Percentiles rank a stretch among this genome's conserved stretches.
phyloP scores from a whole-genome alignment of 2,329 filamentous ascomycete species.

The Colletotrichum graminicola region DNA sequence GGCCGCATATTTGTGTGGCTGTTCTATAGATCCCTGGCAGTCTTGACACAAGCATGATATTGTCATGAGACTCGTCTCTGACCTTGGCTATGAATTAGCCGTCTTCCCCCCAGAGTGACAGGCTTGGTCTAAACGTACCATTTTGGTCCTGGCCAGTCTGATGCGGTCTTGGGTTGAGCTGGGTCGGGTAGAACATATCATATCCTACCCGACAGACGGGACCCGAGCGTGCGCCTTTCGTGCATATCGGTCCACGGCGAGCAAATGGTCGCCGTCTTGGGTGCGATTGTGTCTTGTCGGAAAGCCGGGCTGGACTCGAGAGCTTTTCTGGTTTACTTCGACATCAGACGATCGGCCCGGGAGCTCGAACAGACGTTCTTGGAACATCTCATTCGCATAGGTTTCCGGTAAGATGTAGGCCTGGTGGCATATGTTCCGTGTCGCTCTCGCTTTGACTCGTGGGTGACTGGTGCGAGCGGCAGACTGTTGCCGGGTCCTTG shows the following conservation, averaged over 20 bases:
- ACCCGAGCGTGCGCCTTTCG: slow-evolving; percentile 27
- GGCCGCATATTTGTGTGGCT: background rate
- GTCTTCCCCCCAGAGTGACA: background rate
- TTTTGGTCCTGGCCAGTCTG: slow-evolving; percentile 1
- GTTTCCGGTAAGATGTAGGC: background rate
- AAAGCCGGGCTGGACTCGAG: background rate
- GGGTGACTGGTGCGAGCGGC: background rate
- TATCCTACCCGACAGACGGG: slow-evolving; percentile 36
- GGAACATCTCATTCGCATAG: slow-evolving; percentile 18
- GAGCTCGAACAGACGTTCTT: slow-evolving; percentile 38
- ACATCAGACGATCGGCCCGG: slow-evolving; percentile 36
- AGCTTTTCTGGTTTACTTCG: slow-evolving; percentile 7
- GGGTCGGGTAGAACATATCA: slow-evolving; percentile 11
- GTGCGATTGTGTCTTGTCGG: background rate
- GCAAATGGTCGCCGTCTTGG: slow-evolving; percentile 7
- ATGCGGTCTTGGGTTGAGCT: background rate
- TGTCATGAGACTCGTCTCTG: slow-evolving; percentile 8
- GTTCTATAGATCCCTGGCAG: slow-evolving; percentile 8
- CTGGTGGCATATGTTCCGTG: slow-evolving; percentile 17
- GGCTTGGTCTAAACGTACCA: background rate
- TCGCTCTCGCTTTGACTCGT: background rate
- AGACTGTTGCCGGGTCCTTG: background rate
- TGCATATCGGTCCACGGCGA: slow-evolving; percentile 7
- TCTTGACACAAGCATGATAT: background rate
- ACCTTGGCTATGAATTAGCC: slow-evolving; percentile 4